Percentiles rank a stretch among this genome's conserved stretches.
Conservation (phyloP, 768 basidiomycete species). For the Boletus fagicola region DNA sequence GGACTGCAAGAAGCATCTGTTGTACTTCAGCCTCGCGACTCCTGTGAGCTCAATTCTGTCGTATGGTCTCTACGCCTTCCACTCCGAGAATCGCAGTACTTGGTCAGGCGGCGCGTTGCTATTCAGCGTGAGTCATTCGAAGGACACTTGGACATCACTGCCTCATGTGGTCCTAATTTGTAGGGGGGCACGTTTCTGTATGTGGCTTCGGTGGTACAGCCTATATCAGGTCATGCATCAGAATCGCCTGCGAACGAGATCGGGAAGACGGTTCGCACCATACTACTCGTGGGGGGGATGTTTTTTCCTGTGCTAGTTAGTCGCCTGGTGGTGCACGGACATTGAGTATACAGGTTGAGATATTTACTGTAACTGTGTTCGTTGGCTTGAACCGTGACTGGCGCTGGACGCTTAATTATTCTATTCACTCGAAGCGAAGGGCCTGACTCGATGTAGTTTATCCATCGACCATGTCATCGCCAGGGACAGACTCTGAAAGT, state of each 20-base stretch:
- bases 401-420: neutral
- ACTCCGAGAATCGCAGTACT: constrained; percentile 37
- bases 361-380: neutral
- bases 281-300: constrained; percentile 65
- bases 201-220: constrained; percentile 88
- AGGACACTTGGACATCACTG: neutral
- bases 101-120: constrained; percentile 80
- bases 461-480: constrained; percentile 27
- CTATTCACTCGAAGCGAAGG: constrained; percentile 6
- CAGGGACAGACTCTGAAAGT: constrained; percentile 30
- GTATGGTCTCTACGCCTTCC: constrained; percentile 59
- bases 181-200: constrained; percentile 94
- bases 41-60: constrained; percentile 80
- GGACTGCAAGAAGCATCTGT: constrained; percentile 71
- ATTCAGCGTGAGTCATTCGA: constrained; percentile 62
- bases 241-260: constrained; percentile 40
- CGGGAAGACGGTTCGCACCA: constrained; percentile 44
- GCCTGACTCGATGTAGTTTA: constrained; percentile 5
- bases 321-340: constrained; percentile 60
- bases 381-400: neutral
- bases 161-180: constrained; percentile 1
- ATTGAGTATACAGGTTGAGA: constrained; percentile 24
- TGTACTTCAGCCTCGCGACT: constrained; percentile 80
- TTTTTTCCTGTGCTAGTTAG: constrained; percentile 64
- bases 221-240: constrained; percentile 52